Evolutionary conservation across 2,329 filamentous ascomycete genomes (phyloP), one percentile per base, ranked within the genome.

Genomic region (Reticulascus tulasneorum): DNA sequence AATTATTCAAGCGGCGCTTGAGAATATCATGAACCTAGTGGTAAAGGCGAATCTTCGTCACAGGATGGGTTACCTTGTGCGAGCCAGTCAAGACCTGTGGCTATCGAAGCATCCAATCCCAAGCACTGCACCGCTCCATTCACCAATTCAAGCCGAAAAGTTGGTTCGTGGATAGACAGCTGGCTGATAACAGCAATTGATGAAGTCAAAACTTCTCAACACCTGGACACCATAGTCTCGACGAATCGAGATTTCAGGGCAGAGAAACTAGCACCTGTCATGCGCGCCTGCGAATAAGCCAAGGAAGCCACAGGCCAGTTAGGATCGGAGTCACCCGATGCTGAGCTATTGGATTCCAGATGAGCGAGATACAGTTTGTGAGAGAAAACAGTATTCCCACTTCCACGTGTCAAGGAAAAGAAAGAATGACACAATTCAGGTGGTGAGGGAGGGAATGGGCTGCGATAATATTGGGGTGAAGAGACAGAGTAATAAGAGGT

Each of bases 41-140:
- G 19, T 27, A 25, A 23, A 33, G 35, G 39, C 37, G 42, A 35
- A 38, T 25, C n/a, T n/a, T n/a, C n/a, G n/a, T n/a, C n/a, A n/a
- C n/a, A n/a, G n/a, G n/a, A n/a, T n/a, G n/a, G n/a, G n/a, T n/a
- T 44, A 44, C 42, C 42, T 44, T 35, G 42, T 44, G 38, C 31
- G 31, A 26, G 31, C 27, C 32, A 23, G 31, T 29, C 23, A 32
- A 35, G 35, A 18, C 20, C 16, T 32, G 26, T 33, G 10, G 35
- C 31, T 39, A 31, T 31, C 38, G 19, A 38, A 16, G 12, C 29
- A 22, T 19, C 20, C 28, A 29, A 20, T 31, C 19, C 33, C 28
- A 23, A n/a, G 28, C 28, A 19, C n/a, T n/a, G n/a, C n/a, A n/a
- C n/a, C n/a, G n/a, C n/a, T n/a, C n/a, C n/a, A n/a, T n/a, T n/a